phyloP scores from a whole-genome alignment of 176 grass and related monocot genomes.

The Pontederia paniculata region DNA sequence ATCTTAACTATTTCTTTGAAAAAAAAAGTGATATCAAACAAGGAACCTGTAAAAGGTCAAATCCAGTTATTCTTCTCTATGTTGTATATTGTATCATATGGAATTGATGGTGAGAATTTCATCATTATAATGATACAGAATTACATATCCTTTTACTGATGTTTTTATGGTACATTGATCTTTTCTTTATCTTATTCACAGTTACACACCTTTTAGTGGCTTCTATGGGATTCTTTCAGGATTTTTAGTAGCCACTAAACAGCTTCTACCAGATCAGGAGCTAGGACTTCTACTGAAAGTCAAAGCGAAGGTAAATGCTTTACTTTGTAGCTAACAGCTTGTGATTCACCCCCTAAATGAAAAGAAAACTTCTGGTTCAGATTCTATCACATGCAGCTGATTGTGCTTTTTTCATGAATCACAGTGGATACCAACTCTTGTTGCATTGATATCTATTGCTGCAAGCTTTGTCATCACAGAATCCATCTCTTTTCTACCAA shows the following conservation, averaged over 20 bases:
- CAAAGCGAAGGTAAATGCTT: conserved; percentile 60
- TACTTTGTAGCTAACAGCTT: too few species aligned
- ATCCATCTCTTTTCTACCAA: conserved; percentile 62
- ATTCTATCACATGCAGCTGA: neutral
- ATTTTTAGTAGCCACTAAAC: conserved; percentile 89
- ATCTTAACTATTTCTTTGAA: too few species aligned
- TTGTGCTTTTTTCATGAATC: conserved; percentile 3
- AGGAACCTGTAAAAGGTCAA: too few species aligned
- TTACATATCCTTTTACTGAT: too few species aligned
- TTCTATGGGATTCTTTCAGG: conserved; percentile 90
- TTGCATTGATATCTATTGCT: conserved; percentile 46
- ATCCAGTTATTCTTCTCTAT: too few species aligned
- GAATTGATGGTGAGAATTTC: too few species aligned
- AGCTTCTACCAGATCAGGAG: conserved; percentile 90
- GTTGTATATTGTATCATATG: too few species aligned
- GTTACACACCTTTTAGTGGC: conserved; percentile 86
- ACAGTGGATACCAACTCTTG: conserved; percentile 79
- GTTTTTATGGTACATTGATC: neutral
- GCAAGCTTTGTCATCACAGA: conserved; percentile 61
- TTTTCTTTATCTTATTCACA: conserved; percentile 26
- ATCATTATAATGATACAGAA: too few species aligned
- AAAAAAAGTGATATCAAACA: too few species aligned
- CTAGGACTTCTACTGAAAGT: conserved; percentile 65
- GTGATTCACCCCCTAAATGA: too few species aligned
- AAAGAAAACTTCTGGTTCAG: neutral